Conservation (phyloP, 768 basidiomycete genomes). For the Hydnomerulius pinastri region DNA sequence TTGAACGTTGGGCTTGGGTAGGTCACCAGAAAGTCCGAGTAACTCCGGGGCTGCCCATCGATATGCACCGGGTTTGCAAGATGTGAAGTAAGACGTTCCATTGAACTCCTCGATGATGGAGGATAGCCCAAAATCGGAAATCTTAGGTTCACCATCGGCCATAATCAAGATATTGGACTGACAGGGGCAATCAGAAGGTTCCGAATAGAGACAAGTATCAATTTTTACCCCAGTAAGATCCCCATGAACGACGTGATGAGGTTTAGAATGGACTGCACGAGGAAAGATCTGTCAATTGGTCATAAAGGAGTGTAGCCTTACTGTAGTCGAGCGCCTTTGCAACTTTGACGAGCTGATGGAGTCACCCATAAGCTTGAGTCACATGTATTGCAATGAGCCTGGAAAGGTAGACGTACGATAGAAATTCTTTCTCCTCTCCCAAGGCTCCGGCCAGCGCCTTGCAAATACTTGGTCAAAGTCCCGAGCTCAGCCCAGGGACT, state of each 20-base stretch:
- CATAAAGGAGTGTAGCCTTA: conserved; percentile 18
- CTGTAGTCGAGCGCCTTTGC: conserved; percentile 42
- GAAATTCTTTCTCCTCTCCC: conserved; percentile 36
- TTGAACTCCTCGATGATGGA: conserved; percentile 39
- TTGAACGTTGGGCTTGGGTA: neutral
- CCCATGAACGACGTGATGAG: conserved; percentile 1
- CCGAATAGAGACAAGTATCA: neutral
- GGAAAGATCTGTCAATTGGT: neutral
- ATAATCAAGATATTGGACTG: conserved; percentile 13
- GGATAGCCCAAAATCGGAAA: conserved; percentile 45
- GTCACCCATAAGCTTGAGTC: neutral
- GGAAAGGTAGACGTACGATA: conserved; percentile 29
- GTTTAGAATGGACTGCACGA: conserved; percentile 8
- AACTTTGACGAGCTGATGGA: conserved; percentile 39
- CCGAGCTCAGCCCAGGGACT: conserved; percentile 46
- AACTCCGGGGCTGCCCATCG: conserved; percentile 22
- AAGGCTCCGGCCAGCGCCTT: conserved; percentile 37
- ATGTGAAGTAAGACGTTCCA: conserved; percentile 20
- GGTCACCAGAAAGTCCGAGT: neutral
- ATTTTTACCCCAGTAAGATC: conserved; percentile 7
- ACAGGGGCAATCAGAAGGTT: neutral
- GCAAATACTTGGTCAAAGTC: conserved; percentile 39
- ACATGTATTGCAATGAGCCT: neutral
- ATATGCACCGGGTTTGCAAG: conserved; percentile 7
- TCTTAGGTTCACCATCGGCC: neutral